Evolutionary conservation across 192 early-diverging fungal species (phyloP).

Genomic region (Coemansia sp.): DNA sequence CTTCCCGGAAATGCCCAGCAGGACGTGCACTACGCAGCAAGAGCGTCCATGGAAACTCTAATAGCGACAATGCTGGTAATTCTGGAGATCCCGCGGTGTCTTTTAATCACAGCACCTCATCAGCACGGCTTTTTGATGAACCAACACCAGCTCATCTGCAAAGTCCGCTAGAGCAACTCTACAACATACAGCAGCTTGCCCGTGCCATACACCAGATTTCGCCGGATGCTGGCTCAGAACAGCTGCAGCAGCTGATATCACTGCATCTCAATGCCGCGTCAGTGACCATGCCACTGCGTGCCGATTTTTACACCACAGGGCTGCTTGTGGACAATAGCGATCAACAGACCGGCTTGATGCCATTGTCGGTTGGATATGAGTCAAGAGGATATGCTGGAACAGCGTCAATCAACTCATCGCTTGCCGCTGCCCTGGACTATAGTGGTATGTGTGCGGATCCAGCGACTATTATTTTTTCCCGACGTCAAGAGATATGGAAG

Average conservation of each 20-base stretch:
- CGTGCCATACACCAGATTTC: conserved; percentile 18
- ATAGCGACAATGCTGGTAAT: neutral
- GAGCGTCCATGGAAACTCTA: neutral
- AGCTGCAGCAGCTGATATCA: conserved; percentile 15
- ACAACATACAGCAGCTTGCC: conserved; percentile 21
- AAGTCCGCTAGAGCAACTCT: conserved; percentile 36
- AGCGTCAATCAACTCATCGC: conserved; percentile 14
- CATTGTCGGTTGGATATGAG: neutral
- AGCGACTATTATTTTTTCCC: conserved; percentile 23
- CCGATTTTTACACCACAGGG: conserved; percentile 42
- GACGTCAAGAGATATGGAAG: conserved; percentile 31
- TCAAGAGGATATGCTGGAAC: conserved; percentile 13
- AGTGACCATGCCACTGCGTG: conserved; percentile 31
- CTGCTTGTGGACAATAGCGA: conserved; percentile 28
- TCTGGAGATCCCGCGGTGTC: neutral
- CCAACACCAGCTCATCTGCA: conserved; percentile 4
- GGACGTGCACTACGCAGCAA: conserved; percentile 11
- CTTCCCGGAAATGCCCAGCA: conserved; percentile 21
- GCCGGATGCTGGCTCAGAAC: neutral
- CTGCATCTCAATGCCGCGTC: conserved; percentile 21
- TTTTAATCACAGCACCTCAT: neutral
- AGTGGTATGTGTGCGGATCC: conserved; percentile 37
- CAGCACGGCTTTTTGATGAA: conserved; percentile 7
- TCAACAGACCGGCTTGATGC: neutral
- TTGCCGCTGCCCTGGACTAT: conserved; percentile 24